phyloP scores from a whole-genome alignment of 1,284 basidiomycete genomes.

The Trichosporon coremiiforme region DNA sequence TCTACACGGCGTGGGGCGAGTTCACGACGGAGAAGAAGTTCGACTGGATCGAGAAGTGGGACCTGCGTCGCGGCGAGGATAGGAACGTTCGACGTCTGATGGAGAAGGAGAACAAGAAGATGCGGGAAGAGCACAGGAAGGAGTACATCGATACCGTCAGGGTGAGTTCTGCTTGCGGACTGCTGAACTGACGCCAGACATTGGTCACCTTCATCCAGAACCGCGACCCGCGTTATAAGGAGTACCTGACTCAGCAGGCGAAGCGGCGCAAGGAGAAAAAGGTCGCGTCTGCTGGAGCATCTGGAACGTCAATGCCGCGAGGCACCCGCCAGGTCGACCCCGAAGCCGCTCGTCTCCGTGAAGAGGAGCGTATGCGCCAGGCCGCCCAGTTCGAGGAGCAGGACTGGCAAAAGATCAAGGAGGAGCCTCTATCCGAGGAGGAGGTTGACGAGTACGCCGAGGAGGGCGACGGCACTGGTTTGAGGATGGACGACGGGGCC shows the following conservation, averaged over 20 bases:
- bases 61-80: conserved; percentile 80
- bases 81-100: conserved; percentile 80
- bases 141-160: conserved; percentile 93
- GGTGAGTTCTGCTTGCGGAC: conserved; percentile 59
- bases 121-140: conserved; percentile 77
- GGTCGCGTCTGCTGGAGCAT: conserved; percentile 5
- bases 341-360: conserved; percentile 34
- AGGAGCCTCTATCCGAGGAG: conserved; percentile 65
- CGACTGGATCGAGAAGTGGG: conserved; percentile 84
- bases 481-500: conserved; percentile 41
- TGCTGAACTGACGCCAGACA: conserved; percentile 60
- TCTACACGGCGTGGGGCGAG: conserved; percentile 85
- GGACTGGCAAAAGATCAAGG: conserved; percentile 75
- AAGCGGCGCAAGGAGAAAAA: conserved; percentile 32
- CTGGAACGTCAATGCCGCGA: conserved; percentile 32
- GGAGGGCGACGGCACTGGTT: conserved; percentile 43
- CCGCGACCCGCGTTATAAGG: conserved; percentile 89
- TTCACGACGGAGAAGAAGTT: conserved; percentile 90
- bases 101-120: conserved; percentile 96
- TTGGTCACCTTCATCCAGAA: conserved; percentile 86
- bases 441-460: conserved; percentile 43
- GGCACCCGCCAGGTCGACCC: conserved; percentile 32
- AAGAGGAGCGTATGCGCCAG: conserved; percentile 38
- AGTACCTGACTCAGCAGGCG: conserved; percentile 64
- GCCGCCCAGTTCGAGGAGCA: conserved; percentile 59